Percentiles rank a stretch among this genome's conserved stretches.
Evolutionary conservation across 257 asterid genomes (phyloP).

Genomic region (Nicotiana otophora): DNA sequence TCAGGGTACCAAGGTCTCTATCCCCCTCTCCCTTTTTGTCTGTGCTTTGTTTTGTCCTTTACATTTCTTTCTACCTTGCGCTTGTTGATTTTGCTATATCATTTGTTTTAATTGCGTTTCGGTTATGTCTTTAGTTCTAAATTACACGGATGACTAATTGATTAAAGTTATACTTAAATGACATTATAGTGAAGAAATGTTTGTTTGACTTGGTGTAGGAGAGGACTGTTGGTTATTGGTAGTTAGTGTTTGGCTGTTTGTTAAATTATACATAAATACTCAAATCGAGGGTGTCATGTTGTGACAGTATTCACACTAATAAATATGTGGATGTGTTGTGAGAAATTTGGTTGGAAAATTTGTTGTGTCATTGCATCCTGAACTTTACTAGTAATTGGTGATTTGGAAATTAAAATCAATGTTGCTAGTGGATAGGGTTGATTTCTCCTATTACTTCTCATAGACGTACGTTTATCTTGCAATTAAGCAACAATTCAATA

Average conservation of each 20-base stretch:
- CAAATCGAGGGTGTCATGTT: no score
- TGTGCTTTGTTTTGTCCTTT: not conserved
- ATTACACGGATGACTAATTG: not conserved
- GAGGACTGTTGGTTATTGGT: not conserved
- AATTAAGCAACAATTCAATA: no score
- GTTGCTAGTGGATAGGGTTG: not conserved
- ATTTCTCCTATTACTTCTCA: not conserved
- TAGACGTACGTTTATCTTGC: not conserved
- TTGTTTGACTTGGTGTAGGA: not conserved
- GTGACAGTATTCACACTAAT: no score
- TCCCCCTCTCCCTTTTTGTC: not conserved
- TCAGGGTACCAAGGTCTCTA: slow-evolving; percentile 9
- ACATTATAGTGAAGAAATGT: no score
- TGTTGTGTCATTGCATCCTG: not conserved
- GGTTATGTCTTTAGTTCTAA: not conserved
- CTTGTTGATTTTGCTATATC: not conserved
- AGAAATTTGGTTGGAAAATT: not conserved
- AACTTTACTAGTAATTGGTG: not conserved
- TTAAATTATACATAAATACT: not conserved
- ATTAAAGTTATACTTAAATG: not conserved
- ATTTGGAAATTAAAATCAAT: not conserved
- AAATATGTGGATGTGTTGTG: not conserved
- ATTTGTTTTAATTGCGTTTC: not conserved
- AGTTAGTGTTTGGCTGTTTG: not conserved
- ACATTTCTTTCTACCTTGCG: not conserved